Evolutionary conservation across 2,329 filamentous ascomycete species (phyloP), one percentile per base, ranked within the genome.

Genomic region (Ascomycota sp.): DNA sequence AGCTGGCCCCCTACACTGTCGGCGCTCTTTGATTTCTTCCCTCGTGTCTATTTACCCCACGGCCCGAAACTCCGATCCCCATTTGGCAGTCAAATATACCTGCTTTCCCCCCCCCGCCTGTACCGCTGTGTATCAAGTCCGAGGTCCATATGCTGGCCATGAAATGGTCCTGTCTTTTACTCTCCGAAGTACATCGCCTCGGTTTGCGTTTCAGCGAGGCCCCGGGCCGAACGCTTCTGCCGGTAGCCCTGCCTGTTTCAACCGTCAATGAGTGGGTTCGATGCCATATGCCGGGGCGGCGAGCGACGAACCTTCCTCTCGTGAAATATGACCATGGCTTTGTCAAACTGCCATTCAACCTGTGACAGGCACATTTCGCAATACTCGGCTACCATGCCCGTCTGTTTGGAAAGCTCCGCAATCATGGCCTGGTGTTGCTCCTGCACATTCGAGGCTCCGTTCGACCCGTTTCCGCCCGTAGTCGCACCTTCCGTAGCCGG

Each of bases 331-430:
- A 64, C 57, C 39, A 85, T 55, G 2, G 85, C 86, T 38, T 68
- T 65, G 23, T 78, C 67, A 29, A 85, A 69, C 46, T 91, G 69
- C 82, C 83, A 95, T 23, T 64, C 67, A 33, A 75, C 80, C 34
- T 83, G 72, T 3, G 69, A 63, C 11, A 95, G 61, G 42, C 86
- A 94, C 60, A 91, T 67, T 40, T 75, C 67, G 1, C 83, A 77
- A 47, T 78, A 92, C 34, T 78, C 61, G 8, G 73, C 53, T 7
- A 70, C 89, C 72, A 98, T 82, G 33, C 73, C 70, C 1, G 85
- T 93, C 43, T 71, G 71, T 38, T 70, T 71, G 38, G 71, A 75
- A 30, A 94, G 63, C 46, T 89, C 74, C 13, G 71, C 57, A 45
- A 92, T 60, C 55, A 83, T 70, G 37, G 75, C 68, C 40, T 78